phyloP scores from a whole-genome alignment of 257 asterid species.

The Lycium ferocissimum region DNA sequence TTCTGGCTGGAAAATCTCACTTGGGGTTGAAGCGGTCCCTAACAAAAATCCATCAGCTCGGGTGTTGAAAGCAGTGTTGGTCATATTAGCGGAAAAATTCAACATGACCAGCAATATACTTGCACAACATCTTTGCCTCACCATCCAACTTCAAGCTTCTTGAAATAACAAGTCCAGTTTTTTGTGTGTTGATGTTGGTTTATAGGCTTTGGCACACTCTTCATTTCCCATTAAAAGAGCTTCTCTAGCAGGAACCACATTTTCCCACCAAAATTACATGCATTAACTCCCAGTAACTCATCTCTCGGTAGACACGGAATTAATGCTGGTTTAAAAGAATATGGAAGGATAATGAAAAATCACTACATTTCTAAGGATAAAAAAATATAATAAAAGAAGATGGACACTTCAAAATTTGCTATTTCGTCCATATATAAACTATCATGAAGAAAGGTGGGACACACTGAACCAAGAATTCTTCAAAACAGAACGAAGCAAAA shows the following conservation, averaged over 20 bases:
- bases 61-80: background rate
- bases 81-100: conserved; percentile 53
- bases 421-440: no score
- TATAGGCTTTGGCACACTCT: conserved; percentile 69
- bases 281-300: conserved; percentile 73
- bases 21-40: background rate
- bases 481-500: no score
- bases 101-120: conserved; percentile 85
- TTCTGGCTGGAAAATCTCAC: background rate
- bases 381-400: no score
- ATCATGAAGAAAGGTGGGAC: no score
- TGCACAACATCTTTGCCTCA: conserved; percentile 77
- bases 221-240: conserved; percentile 64
- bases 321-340: no score
- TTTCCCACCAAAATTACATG: conserved; percentile 93
- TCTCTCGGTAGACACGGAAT: conserved; percentile 78
- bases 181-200: conserved; percentile 72
- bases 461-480: no score
- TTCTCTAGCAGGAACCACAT: conserved; percentile 87
- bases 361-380: no score
- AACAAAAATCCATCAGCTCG: background rate
- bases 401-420: no score
- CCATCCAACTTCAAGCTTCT: conserved; percentile 78
- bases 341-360: no score
- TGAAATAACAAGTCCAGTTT: conserved; percentile 65